Evolutionary conservation across 2,329 filamentous ascomycete species (phyloP), one percentile per base, ranked within the genome.

Genomic region (Pseudogymnoascus sp.): DNA sequence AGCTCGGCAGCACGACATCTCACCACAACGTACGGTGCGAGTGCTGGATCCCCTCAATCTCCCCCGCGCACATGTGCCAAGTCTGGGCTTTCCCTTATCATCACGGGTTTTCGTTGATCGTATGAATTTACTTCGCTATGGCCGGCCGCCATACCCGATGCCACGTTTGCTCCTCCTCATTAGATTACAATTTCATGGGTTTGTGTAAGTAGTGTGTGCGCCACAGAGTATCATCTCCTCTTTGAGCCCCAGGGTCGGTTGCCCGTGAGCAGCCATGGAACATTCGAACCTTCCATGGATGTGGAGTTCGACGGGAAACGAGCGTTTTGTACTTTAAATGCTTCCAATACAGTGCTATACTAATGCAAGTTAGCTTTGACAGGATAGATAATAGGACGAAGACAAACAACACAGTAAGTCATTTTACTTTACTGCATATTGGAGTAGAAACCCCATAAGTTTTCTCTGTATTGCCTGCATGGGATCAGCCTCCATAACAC

Each of bases 21-120:
- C 44, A 10, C 44, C 44, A 28, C 13, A 28, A 31, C n/a, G 17
- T 72, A 5, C 67, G 74, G 1, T 78, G 77, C 15, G 77, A 79
- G 60, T 77, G 71, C 65, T 31, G 28, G 71, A 79, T 63, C 76
- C 80, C 61, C 78, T 2, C 67, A 72, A 47, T 77, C 76, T 9
- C 79, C 67, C 71, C 79, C 67, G 70, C 73, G 1, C 61, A 53
- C 9, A 53, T 31, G 10, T 53, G 47, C 47, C 26, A 53, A 53
- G 47, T 31, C 26, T 53, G 47, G 47, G 47, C 23, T 31, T 53
- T 53, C 26, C 47, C 47, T 53, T 53, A 23, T 28, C 47, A 9
- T 19, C 47, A 31, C n/a, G 15, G n/a, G 47, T 31, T 53, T 31
- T 53, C n/a, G 47, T 53, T 17, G 47, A 31, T 31, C 17, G 47